These are phyloP conservation scores for Allomyces macrogynus DNA, from an alignment of 192 early-diverging fungal species.

Conservation along the genomic window DNA sequence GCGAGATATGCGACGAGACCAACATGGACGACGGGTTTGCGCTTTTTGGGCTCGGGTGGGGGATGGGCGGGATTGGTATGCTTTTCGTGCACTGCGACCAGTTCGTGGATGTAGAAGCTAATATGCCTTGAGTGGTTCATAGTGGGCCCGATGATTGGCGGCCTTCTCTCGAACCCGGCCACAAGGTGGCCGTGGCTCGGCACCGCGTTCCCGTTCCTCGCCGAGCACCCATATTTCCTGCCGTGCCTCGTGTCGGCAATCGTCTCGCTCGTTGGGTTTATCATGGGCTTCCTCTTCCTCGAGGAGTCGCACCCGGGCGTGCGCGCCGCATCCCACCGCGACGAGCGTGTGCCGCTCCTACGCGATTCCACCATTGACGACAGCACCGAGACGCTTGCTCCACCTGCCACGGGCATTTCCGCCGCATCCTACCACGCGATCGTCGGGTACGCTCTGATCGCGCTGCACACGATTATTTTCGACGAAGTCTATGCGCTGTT, in stretches of 20 bases:
- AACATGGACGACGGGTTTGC: slow-evolving; percentile 61
- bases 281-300: slow-evolving; percentile 37
- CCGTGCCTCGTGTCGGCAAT: slow-evolving; percentile 52
- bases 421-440: not conserved
- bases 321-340: not conserved
- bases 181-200: slow-evolving; percentile 39
- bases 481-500: slow-evolving; percentile 27
- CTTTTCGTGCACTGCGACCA: not conserved
- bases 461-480: slow-evolving; percentile 24
- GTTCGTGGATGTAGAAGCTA: slow-evolving; percentile 1
- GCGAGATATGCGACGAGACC: slow-evolving; percentile 64
- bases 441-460: slow-evolving; percentile 11
- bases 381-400: too few relatives aligned
- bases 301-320: slow-evolving; percentile 25
- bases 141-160: slow-evolving; percentile 54
- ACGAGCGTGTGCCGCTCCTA: not conserved
- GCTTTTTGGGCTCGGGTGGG: slow-evolving; percentile 51
- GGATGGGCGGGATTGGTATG: slow-evolving; percentile 27
- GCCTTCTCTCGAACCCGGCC: slow-evolving; percentile 55
- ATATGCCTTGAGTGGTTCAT: not conserved
- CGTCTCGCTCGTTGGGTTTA: slow-evolving; percentile 38
- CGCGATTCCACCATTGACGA: not conserved
- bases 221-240: slow-evolving; percentile 55
- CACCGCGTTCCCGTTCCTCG: slow-evolving; percentile 34
- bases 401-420: too few relatives aligned